These are phyloP conservation scores for Colletotrichum eleusines DNA, from an alignment of 2,329 filamentous ascomycete genomes.

Conservation along the genomic window DNA sequence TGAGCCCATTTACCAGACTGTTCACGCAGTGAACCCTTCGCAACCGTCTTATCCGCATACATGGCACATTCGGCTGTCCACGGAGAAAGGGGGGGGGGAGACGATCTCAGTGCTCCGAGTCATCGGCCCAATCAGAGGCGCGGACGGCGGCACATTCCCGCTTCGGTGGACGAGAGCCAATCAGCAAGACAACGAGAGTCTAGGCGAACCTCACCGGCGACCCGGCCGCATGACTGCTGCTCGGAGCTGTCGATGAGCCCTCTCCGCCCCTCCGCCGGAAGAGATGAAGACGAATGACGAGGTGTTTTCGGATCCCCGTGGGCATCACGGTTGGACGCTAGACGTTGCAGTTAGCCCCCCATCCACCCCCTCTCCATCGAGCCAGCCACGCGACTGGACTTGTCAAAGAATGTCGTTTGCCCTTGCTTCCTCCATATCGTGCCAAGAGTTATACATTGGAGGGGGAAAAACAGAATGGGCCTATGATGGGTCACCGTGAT, in stretches of 20 bases:
- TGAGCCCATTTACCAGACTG: neutral
- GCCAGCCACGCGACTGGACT: neutral
- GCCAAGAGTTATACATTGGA: neutral
- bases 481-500: neutral
- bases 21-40: neutral
- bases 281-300: conserved; percentile 15
- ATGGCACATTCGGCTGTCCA: neutral
- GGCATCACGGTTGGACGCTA: conserved; percentile 40
- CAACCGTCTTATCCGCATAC: neutral
- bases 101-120: conserved; percentile 1
- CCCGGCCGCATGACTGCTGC: conserved; percentile 3
- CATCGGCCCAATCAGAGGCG: conserved; percentile 40
- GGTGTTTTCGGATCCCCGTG: conserved; percentile 36
- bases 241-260: neutral
- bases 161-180: conserved; percentile 32
- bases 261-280: neutral
- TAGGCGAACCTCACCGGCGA: neutral
- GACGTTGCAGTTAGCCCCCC: neutral
- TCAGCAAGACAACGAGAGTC: conserved; percentile 14
- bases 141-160: conserved; percentile 37
- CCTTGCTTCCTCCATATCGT: neutral
- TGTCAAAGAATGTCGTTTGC: neutral
- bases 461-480: neutral
- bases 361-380: neutral
- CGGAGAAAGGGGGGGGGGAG: too few species aligned